Evolutionary conservation across 1,284 basidiomycete genomes (phyloP).

Genomic region (Melampsora occidentalis): DNA sequence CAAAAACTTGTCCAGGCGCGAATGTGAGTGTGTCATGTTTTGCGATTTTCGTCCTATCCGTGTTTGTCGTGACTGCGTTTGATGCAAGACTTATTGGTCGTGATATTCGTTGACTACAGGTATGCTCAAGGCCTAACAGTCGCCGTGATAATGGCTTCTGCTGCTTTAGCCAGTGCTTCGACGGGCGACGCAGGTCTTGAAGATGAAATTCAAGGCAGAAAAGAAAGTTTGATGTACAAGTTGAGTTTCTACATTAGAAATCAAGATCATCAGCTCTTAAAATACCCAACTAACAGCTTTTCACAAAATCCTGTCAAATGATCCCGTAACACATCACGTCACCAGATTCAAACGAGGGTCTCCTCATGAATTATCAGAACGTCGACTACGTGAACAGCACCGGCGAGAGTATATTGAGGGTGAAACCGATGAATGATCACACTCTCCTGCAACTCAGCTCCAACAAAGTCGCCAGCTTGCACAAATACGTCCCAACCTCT

Average conservation of each 20-base stretch:
- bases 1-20: slow-evolving; percentile 37
- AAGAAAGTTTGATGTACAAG: slow-evolving; percentile 33
- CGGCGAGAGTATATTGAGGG: too few relatives aligned
- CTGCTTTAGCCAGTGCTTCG: slow-evolving; percentile 21
- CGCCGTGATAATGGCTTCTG: slow-evolving; percentile 28
- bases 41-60: too few relatives aligned
- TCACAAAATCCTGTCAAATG: neutral
- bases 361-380: slow-evolving; percentile 23
- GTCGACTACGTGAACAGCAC: slow-evolving; percentile 9
- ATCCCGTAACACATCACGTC: too few relatives aligned
- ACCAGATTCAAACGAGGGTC: slow-evolving; percentile 29
- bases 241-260: neutral
- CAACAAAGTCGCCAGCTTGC: too few relatives aligned
- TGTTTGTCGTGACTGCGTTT: too few relatives aligned
- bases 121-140: slow-evolving; percentile 41
- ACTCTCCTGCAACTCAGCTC: too few relatives aligned
- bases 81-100: too few relatives aligned
- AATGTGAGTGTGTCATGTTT: slow-evolving; percentile 15
- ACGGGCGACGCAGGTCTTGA: neutral
- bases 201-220: neutral
- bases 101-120: slow-evolving; percentile 1
- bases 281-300: too few relatives aligned
- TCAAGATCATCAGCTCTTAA: too few relatives aligned
- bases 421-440: too few relatives aligned
- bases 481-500: too few relatives aligned